phyloP scores from a whole-genome alignment of 441 rosid genomes.

The Gossypium gossypioides region DNA sequence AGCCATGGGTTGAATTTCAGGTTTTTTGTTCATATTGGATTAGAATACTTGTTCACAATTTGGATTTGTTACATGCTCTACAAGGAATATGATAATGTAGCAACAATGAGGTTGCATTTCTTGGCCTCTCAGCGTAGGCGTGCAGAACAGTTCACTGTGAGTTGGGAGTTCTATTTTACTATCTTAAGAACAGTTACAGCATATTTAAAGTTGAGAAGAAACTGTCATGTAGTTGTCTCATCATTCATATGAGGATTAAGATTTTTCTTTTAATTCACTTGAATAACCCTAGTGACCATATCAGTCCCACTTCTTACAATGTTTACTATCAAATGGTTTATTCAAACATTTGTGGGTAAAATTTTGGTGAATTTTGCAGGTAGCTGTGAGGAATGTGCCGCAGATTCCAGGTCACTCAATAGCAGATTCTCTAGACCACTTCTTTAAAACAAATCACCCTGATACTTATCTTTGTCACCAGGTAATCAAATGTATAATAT shows the following conservation, averaged over 20 bases:
- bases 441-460: slow-evolving; percentile 78
- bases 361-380: slow-evolving; percentile 37
- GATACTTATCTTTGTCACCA: slow-evolving; percentile 85
- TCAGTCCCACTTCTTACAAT: not conserved
- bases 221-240: not conserved
- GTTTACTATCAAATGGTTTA: not conserved
- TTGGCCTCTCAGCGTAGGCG: slow-evolving; percentile 69
- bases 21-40: slow-evolving; percentile 82
- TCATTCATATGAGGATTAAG: not conserved
- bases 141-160: slow-evolving; percentile 90
- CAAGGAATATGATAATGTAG: slow-evolving; percentile 70
- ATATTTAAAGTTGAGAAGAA: not conserved
- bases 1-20: slow-evolving; percentile 35
- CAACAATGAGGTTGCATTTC: slow-evolving; percentile 73
- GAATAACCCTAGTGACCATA: not conserved
- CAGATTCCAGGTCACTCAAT: slow-evolving; percentile 42
- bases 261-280: not conserved
- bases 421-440: slow-evolving; percentile 60
- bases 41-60: slow-evolving; percentile 70
- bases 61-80: slow-evolving; percentile 90
- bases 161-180: slow-evolving; percentile 21
- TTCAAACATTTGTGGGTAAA: not conserved
- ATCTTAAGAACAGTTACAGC: not conserved
- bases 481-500: slow-evolving; percentile 27
- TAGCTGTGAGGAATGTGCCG: slow-evolving; percentile 79